Base-by-base conservation (phyloP, 1,284 basidiomycete genomes). In the Ustilago crameri region DNA sequence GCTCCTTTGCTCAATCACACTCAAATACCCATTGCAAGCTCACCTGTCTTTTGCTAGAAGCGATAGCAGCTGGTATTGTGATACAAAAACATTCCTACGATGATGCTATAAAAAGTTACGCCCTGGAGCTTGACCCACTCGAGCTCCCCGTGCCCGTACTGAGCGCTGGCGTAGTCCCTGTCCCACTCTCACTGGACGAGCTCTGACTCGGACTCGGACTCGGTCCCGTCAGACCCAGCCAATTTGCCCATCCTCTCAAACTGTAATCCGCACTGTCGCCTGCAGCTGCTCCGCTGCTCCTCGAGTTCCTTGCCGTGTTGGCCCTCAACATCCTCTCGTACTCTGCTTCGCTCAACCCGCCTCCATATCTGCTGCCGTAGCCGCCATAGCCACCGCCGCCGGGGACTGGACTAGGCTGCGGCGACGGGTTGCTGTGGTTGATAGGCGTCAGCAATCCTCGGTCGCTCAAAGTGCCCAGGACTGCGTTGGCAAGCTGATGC, bases 381-480 rank as follows among this genome's bases (percentile, higher is more conserved):
- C 44, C 56, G 5, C 60, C 56, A 22, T 64, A 63, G 8, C 55
- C 60, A 9, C 37, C 37, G 9, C 48, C 56, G 4, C 53, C 67
- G 8, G 46, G 1, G 3, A 18, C 45, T 0, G 68, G 68, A 38
- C 52, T 58, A 3, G 62, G 68, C 23, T 58, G 57, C 9, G 68
- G 68, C 1, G 58, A 62, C 7, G 68, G 68, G 22, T 71, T 65
- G 41, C 23, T 58, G 24, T 51, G 68, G 38, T 61, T 65, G 32
- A 77, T 48, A 0, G 76, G 69, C 42, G 69, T 68, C 24, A 78
- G 41, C 9, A 78, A 44, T 2, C 76, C 76, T 8, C 76, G 57
- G 12, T 79, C 77, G 26, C 68, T 63, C 27, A 79, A 44, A 61
- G 69, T 76, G n/a, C 75, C 74, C 8, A 77, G 48, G n/a, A 79